Conservation (phyloP, 139 green algal species). For the Chlamydomonas eustigma region DNA sequence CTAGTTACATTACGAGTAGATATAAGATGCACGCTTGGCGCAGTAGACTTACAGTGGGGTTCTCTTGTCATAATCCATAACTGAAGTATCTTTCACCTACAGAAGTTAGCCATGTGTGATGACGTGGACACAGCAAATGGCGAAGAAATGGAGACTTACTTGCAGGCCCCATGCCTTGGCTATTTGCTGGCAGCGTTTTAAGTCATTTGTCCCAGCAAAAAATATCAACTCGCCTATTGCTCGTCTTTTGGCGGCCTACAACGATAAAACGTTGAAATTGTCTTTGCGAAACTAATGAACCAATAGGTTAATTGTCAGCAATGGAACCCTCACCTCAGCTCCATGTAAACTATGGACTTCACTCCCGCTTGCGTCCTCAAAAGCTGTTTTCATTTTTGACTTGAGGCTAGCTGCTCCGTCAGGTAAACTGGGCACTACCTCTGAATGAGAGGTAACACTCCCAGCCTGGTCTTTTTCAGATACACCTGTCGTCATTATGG, state of each 20-base stretch:
- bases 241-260: conserved; percentile 17
- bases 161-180: conserved; percentile 22
- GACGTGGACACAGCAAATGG: no score
- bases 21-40: neutral
- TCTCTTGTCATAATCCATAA: conserved; percentile 83
- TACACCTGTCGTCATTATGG: no score
- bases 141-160: neutral
- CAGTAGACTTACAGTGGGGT: conserved; percentile 83
- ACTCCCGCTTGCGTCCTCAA: neutral
- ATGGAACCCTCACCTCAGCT: neutral
- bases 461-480: no score
- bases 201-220: conserved; percentile 78
- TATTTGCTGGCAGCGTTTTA: conserved; percentile 51
- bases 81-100: conserved; percentile 62
- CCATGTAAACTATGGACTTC: conserved; percentile 1
- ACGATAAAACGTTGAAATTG: no score
- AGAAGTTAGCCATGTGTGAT: neutral
- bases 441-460: no score
- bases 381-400: no score
- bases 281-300: no score
- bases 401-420: no score
- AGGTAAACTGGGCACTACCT: no score
- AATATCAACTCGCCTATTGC: conserved; percentile 89
- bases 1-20: neutral
- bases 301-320: no score